phyloP scores from a whole-genome alignment of 768 basidiomycete species.

The Boletus vermiculosoides region DNA sequence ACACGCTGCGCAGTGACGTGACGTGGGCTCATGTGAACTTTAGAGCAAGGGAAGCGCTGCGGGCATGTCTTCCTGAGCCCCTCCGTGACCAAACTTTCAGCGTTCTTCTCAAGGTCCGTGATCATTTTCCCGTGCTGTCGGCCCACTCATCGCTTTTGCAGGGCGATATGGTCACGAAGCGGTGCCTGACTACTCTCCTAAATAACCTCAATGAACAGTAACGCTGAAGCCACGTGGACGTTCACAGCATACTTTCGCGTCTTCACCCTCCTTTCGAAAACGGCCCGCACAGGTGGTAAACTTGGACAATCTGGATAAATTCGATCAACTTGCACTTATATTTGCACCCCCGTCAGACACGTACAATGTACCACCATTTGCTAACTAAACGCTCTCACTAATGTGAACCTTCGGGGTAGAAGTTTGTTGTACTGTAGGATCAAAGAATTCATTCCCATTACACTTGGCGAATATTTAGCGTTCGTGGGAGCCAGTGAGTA shows the following conservation, averaged over 20 bases:
- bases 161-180: slow-evolving; percentile 98
- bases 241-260: slow-evolving; percentile 7
- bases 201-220: slow-evolving; percentile 81
- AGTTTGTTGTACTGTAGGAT: slow-evolving; percentile 35
- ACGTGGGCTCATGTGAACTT: slow-evolving; percentile 11
- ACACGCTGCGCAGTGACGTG: slow-evolving; percentile 7
- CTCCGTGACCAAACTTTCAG: slow-evolving; percentile 92
- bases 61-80: slow-evolving; percentile 94
- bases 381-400: slow-evolving; percentile 33
- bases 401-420: slow-evolving; percentile 35
- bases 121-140: neutral
- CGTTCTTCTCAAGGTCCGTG: slow-evolving; percentile 78
- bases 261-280: slow-evolving; percentile 18
- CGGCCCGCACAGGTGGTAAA: slow-evolving; percentile 19
- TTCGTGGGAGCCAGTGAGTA: slow-evolving; percentile 15
- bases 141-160: slow-evolving; percentile 31
- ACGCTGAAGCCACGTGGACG: slow-evolving; percentile 5
- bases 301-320: slow-evolving; percentile 33
- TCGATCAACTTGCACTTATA: slow-evolving; percentile 29
- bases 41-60: slow-evolving; percentile 92
- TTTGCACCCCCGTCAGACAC: slow-evolving; percentile 24
- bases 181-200: slow-evolving; percentile 85
- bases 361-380: slow-evolving; percentile 32
- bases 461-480: neutral
- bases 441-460: slow-evolving; percentile 18